Percentiles rank a stretch among this genome's conserved stretches.
These are phyloP conservation scores for Tolypocladium tropicale DNA, from an alignment of 2,329 filamentous ascomycete species.

Conservation along the genomic window DNA sequence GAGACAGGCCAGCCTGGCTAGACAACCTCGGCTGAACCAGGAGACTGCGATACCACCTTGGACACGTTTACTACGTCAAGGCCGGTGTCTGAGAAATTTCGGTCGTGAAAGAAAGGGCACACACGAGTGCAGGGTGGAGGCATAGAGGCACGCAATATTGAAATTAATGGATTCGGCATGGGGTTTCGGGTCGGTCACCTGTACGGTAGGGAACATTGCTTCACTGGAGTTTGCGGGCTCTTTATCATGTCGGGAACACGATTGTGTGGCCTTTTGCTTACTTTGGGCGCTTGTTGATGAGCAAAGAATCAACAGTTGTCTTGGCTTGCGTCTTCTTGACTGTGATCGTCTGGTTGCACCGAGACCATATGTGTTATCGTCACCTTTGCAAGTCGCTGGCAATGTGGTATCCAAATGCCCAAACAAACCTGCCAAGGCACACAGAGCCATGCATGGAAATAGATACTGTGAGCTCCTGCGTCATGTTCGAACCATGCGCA, in stretches of 20 bases:
- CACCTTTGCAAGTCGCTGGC: background rate
- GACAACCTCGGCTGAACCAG: constrained; percentile 14
- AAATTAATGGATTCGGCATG: background rate
- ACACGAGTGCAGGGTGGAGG: background rate
- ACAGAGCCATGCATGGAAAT: background rate
- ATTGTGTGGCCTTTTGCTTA: background rate
- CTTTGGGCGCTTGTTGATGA: background rate
- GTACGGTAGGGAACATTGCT: background rate
- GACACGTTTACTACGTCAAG: constrained; percentile 14
- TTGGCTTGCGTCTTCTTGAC: background rate
- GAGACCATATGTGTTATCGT: background rate
- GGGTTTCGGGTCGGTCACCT: background rate
- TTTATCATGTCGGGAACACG: background rate
- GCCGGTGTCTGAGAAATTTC: constrained; percentile 5
- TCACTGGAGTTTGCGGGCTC: constrained; percentile 1
- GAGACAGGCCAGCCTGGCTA: constrained; percentile 14
- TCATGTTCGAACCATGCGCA: background rate
- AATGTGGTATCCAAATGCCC: too few relatives aligned
- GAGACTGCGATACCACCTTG: constrained; percentile 10
- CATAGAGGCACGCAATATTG: background rate
- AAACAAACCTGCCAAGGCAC: background rate
- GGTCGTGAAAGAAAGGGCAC: background rate
- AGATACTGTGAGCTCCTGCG: background rate
- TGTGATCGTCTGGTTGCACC: background rate
- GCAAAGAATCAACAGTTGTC: background rate